Conservation (phyloP, 345 rosid species). For the Eucalyptus decipiens region DNA sequence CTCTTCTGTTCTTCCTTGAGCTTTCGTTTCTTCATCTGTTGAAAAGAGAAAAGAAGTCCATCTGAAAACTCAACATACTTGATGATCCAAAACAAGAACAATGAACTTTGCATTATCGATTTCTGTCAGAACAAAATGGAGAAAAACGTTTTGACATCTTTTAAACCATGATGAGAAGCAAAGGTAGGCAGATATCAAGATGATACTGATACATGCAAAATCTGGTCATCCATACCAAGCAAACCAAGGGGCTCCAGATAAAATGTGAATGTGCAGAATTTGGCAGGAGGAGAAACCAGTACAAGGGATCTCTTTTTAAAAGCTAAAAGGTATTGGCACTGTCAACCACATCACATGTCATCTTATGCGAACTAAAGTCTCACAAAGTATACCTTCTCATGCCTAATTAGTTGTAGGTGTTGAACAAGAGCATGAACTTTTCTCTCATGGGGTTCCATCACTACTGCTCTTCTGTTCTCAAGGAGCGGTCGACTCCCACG, state of each 20-base stretch:
- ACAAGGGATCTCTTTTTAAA: not conserved
- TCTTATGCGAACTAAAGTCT: not conserved
- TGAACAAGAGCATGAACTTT: slow-evolving; percentile 43
- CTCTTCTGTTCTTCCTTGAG: slow-evolving; percentile 49
- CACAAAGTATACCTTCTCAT: slow-evolving; percentile 40
- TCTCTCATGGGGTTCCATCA: slow-evolving; percentile 60
- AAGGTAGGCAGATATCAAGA: not conserved
- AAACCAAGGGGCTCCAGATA: not conserved
- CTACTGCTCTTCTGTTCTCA: slow-evolving; percentile 63
- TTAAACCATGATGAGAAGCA: not conserved
- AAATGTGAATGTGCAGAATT: not conserved
- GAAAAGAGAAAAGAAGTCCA: not conserved
- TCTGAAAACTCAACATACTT: not conserved
- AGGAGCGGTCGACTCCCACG: slow-evolving; percentile 29
- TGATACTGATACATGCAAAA: not conserved
- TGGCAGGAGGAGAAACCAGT: not conserved
- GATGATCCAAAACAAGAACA: not conserved
- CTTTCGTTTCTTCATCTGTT: slow-evolving; percentile 60
- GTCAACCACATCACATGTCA: not conserved
- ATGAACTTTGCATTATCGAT: not conserved
- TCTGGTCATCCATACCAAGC: not conserved
- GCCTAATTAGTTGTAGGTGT: slow-evolving; percentile 41
- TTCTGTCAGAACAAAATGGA: not conserved
- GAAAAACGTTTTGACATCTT: not conserved
- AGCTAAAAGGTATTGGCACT: not conserved